Conservation (phyloP, 768 basidiomycete species). For the Tephrocybe rancida region DNA sequence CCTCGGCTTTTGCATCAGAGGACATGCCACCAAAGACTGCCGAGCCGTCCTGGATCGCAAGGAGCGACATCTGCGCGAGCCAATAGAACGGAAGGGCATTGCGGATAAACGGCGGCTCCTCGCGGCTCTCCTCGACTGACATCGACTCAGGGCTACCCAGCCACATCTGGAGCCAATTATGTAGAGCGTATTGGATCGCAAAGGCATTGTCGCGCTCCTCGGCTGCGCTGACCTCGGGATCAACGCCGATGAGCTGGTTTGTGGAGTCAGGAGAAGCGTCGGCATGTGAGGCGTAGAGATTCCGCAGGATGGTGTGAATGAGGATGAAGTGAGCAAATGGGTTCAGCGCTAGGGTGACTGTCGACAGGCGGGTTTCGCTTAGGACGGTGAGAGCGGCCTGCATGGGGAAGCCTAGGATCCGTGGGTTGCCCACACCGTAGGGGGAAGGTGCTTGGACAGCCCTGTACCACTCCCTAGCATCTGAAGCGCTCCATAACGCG, state of each 20-base stretch:
- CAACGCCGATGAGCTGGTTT: neutral
- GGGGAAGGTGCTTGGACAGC: slow-evolving; percentile 40
- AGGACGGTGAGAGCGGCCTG: slow-evolving; percentile 36
- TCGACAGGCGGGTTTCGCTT: slow-evolving; percentile 30
- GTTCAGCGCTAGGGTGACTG: slow-evolving; percentile 32
- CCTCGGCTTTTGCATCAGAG: slow-evolving; percentile 30
- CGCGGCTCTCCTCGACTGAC: slow-evolving; percentile 24
- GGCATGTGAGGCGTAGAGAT: slow-evolving; percentile 32
- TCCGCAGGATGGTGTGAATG: slow-evolving; percentile 46
- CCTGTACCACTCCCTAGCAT: slow-evolving; percentile 50
- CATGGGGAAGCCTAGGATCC: slow-evolving; percentile 41
- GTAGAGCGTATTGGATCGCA: slow-evolving; percentile 51
- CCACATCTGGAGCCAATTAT: slow-evolving; percentile 66
- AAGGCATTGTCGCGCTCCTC: slow-evolving; percentile 19
- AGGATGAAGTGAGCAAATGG: slow-evolving; percentile 48
- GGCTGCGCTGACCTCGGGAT: slow-evolving; percentile 2
- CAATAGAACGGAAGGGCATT: slow-evolving; percentile 63
- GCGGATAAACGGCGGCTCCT: slow-evolving; percentile 40
- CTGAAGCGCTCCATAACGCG: slow-evolving; percentile 51
- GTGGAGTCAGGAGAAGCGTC: slow-evolving; percentile 9
- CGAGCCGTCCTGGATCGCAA: slow-evolving; percentile 53
- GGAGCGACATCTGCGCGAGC: slow-evolving; percentile 57
- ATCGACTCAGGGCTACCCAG: slow-evolving; percentile 36
- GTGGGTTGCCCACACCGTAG: slow-evolving; percentile 36
- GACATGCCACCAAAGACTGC: slow-evolving; percentile 17